Evolutionary conservation across 2,329 filamentous ascomycete genomes (phyloP), one percentile per base, ranked within the genome.

Genomic region (Alternaria arborescens): DNA sequence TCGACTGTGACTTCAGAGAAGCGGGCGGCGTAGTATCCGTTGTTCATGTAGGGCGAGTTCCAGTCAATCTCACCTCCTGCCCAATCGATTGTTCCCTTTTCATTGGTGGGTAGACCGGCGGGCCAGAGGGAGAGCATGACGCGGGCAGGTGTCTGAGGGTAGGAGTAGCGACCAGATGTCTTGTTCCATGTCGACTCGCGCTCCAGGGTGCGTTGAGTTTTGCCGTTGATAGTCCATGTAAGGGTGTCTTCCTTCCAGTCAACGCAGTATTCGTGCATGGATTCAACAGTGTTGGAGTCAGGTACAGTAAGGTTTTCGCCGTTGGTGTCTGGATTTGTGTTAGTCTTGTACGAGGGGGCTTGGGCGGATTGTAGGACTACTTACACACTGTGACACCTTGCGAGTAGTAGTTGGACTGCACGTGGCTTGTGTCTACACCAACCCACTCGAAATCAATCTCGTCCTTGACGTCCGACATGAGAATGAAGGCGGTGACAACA

Each of bases 361-460:
- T 3, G 20, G 22, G 59, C 32, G 26, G 32, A 36, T 57, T 46
- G 42, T 28, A 26, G 34, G 5, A 16, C 12, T 30, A 82, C 92
- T 84, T 84, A 97, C 93, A 98, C 78, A 94, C 86, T 40, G 92
- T 90, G 65, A 97, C 90, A 75, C 95, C 95, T 82, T 97, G 94
- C 82, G 91, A 97, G 82, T 97, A 99, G 84, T 89, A 99, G 83
- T 99, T 99, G 77, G 93, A 95, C 83, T 99, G 94, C 18, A 91
- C 92, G 64, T 85, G 87, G 47, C 83, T 75, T 64, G 97, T 83
- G 74, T 97, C 92, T 44, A 86, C 86, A 67, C 95, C 95, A 55
- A 99, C 87, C 78, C 91, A 98, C 79, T 99, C 95, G 77, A 93
- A 98, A 82, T 99, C 95, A 73, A 99, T 97, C 81, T 99, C 95